Percentiles rank a stretch among this genome's conserved stretches.
Evolutionary conservation across 1,139 yeast genomes (phyloP).

Genomic region (Diutina mesorugosa): DNA sequence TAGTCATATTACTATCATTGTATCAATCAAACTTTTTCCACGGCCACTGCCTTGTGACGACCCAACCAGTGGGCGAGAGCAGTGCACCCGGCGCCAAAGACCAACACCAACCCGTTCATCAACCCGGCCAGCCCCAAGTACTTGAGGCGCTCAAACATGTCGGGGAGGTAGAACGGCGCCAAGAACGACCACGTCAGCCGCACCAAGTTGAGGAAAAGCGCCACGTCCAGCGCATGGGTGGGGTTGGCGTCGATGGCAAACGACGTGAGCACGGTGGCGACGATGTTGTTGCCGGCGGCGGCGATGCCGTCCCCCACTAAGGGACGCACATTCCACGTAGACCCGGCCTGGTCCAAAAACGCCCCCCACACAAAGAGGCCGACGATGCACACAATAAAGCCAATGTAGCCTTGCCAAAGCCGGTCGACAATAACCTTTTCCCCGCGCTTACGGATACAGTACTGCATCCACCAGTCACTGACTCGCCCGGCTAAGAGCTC

Average conservation of each 20-base stretch:
- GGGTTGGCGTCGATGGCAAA: not conserved
- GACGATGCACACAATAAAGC: not conserved
- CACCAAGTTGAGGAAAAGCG: not conserved
- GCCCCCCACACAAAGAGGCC: slow-evolving; percentile 1
- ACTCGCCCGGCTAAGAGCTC: not conserved
- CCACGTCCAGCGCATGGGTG: not conserved
- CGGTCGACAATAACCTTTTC: not conserved
- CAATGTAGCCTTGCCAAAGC: not conserved
- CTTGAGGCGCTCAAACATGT: not conserved
- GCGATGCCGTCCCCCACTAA: not conserved
- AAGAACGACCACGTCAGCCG: slow-evolving; percentile 1
- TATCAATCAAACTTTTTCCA: not conserved
- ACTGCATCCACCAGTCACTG: not conserved
- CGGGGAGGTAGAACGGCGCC: slow-evolving; percentile 1
- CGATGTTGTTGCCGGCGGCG: slow-evolving; percentile 1
- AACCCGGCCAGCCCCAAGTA: slow-evolving; percentile 1
- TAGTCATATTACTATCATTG: not conserved
- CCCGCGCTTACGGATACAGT: not conserved
- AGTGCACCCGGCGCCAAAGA: not conserved
- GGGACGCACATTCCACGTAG: not conserved
- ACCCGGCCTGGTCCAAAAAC: not conserved
- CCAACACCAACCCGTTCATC: slow-evolving; percentile 2
- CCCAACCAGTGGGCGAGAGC: slow-evolving; percentile 1
- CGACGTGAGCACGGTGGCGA: slow-evolving; percentile 2
- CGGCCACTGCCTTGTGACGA: not conserved